Percentiles rank a stretch among this genome's conserved stretches.
Conservation (phyloP, 1,284 basidiomycete species). For the Trichosporon faecale region DNA sequence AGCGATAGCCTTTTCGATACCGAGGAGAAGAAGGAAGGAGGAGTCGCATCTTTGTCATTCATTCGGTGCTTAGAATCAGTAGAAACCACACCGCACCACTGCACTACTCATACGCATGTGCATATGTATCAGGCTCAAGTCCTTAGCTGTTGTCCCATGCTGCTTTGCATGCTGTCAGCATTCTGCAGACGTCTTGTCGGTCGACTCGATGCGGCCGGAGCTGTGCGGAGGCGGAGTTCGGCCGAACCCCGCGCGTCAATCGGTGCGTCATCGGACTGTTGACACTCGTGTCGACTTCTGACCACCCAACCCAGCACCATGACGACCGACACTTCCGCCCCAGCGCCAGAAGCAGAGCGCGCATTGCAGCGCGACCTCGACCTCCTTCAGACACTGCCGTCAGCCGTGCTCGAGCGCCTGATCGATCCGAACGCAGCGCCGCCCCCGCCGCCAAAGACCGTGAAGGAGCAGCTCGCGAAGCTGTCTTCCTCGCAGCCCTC, state of each 20-base stretch:
- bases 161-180: background rate
- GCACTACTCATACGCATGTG: constrained; percentile 4
- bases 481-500: background rate
- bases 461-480: constrained; percentile 5
- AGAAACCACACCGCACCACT: constrained; percentile 1
- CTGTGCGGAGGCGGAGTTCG: background rate
- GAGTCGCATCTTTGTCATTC: background rate
- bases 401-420: constrained; percentile 9
- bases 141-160: background rate
- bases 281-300: background rate
- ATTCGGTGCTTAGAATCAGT: background rate
- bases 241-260: background rate
- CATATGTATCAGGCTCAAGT: background rate
- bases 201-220: constrained; percentile 31
- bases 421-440: constrained; percentile 19
- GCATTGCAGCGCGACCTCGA: constrained; percentile 16
- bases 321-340: background rate
- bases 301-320: background rate
- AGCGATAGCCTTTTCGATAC: background rate
- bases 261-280: background rate
- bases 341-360: background rate
- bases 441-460: background rate
- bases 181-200: constrained; percentile 49
- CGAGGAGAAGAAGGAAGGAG: background rate
- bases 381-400: constrained; percentile 15